phyloP scores from a whole-genome alignment of 306 rosid species.

The Prunus fruticosa region DNA sequence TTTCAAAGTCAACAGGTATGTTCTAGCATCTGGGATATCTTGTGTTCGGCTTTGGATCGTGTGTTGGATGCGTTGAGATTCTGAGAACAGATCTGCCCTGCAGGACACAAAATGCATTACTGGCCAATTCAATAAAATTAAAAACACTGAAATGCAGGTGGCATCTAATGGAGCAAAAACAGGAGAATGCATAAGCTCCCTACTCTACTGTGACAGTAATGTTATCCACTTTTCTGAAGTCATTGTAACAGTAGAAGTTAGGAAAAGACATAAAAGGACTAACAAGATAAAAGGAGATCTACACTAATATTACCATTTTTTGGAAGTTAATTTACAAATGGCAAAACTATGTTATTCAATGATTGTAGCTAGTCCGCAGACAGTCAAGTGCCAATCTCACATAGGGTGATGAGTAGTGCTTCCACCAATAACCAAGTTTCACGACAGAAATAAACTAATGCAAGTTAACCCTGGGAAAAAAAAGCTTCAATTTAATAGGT shows the following conservation, averaged over 20 bases:
- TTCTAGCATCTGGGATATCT: constrained; percentile 82
- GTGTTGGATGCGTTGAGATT: constrained; percentile 53
- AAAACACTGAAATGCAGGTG: background rate
- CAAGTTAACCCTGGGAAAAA: background rate
- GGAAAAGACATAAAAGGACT: background rate
- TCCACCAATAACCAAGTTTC: background rate
- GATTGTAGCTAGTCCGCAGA: background rate
- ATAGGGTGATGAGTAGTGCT: background rate
- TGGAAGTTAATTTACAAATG: background rate
- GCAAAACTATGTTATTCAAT: background rate
- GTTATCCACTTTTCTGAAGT: background rate
- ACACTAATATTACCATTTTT: background rate
- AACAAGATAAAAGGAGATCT: background rate
- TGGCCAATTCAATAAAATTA: background rate
- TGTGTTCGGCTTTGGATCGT: constrained; percentile 57
- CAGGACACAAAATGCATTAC: constrained; percentile 17
- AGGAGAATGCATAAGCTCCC: background rate
- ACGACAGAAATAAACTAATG: background rate
- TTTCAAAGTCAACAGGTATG: constrained; percentile 80
- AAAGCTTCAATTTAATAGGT: background rate
- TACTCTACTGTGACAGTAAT: background rate
- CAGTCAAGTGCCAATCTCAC: background rate
- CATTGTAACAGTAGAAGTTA: background rate
- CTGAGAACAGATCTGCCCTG: constrained; percentile 77
- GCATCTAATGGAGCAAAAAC: background rate